Base-by-base conservation (phyloP, 2,329 filamentous ascomycete genomes). In the Tolypocladium nubicola region DNA sequence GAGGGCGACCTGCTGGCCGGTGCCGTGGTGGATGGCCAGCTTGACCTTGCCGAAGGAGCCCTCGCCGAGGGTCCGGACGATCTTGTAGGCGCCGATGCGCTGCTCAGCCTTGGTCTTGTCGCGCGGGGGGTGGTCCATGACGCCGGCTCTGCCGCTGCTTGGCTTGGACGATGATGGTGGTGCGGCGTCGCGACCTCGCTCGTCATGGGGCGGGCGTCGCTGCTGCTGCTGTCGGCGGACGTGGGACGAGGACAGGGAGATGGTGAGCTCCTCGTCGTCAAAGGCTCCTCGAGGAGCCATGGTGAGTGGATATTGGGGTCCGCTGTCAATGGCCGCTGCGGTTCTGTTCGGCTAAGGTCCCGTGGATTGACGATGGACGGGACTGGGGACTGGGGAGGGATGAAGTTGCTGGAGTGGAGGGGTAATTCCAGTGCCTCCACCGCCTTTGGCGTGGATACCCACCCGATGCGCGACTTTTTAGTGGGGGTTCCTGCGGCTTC, bases 1-100 rank as follows among this genome's bases (percentile, higher is more conserved):
- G 69, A 99, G 82, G 35, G 94, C 94, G 54, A 99, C 94, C 76
- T 97, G 90, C 73, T 97, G 92, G 62, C 89, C 89, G 64, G 90
- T 97, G 64, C 91, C 86, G 67, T 90, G 86, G 71, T 99, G 94
- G 47, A 92, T 88, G 26, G 94, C 94, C 66, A 99, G 83, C 79
- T 97, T 97, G 71, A 99, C 94, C 77, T 99, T 99, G 66, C 94
- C 94, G 71, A 99, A 99, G 3, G 92, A 97, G 52, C 94, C 94
- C 75, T 99, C 94, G 57, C 94, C 94, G 16, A 99, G 81, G 19
- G 93, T 97, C 71, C 86, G 87, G 65, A 96, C 80, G 58, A 97
- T 87, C 66, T 88, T 89, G 77, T 99, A 99, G 73, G 92, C 89
- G 63, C 91, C 91, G 67, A 97, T 85, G 63, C 93, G 86, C 76